These are phyloP conservation scores for Coemansia sp. DNA, from an alignment of 192 early-diverging fungal genomes.

Conservation along the genomic window DNA sequence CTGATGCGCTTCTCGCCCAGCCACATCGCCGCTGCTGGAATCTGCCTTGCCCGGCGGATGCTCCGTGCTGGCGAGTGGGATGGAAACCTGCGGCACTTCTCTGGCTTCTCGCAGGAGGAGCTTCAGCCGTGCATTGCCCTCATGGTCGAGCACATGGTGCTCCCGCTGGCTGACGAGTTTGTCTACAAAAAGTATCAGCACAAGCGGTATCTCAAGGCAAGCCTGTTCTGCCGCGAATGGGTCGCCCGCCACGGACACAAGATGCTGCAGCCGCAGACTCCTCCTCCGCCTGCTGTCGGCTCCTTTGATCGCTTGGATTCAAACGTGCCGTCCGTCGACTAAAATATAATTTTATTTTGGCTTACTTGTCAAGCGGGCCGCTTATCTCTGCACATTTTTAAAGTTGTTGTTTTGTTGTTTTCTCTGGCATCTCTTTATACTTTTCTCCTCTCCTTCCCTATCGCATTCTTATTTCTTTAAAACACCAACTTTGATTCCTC, in stretches of 20 bases:
- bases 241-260: slow-evolving; percentile 53
- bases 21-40: slow-evolving; percentile 71
- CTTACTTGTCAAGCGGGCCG: not conserved
- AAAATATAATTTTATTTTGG: not conserved
- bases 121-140: slow-evolving; percentile 63
- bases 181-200: slow-evolving; percentile 86
- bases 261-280: slow-evolving; percentile 14
- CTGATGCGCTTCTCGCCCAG: slow-evolving; percentile 74
- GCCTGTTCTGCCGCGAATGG: slow-evolving; percentile 82
- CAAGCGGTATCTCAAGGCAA: slow-evolving; percentile 78
- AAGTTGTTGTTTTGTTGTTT: not conserved
- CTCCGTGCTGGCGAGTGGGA: slow-evolving; percentile 75
- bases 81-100: slow-evolving; percentile 71
- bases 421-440: not conserved
- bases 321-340: not conserved
- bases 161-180: slow-evolving; percentile 58
- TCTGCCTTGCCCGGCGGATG: slow-evolving; percentile 83
- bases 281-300: slow-evolving; percentile 37
- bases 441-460: slow-evolving; percentile 1
- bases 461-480: not conserved
- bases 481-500: too few relatives aligned
- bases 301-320: slow-evolving; percentile 2
- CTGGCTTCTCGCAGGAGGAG: slow-evolving; percentile 74
- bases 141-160: slow-evolving; percentile 70
- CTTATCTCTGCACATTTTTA: not conserved